These are phyloP conservation scores for Aegilops umbellulata DNA, from an alignment of 176 grass and related monocot genomes.

Conservation along the genomic window DNA sequence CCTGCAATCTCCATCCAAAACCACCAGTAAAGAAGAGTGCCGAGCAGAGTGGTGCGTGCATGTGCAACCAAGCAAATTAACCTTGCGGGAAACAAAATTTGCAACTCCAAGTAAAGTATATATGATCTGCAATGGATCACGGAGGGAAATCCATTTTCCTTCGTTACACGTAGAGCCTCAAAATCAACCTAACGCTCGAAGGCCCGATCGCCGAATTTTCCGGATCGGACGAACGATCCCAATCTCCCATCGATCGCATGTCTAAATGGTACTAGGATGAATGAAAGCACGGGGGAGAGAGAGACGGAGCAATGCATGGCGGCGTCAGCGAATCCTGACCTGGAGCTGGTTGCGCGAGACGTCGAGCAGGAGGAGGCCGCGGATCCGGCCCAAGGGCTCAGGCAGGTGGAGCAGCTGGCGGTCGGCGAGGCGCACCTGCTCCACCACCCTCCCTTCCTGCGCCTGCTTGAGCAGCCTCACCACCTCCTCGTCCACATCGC, in stretches of 20 bases:
- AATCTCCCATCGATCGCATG: background rate
- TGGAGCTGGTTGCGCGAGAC: slow-evolving; percentile 69
- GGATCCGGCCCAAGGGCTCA: slow-evolving; percentile 52
- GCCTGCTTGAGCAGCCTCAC: slow-evolving; percentile 59
- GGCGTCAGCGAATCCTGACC: slow-evolving; percentile 43
- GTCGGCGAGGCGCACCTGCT: slow-evolving; percentile 48
- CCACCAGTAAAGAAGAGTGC: too few species aligned
- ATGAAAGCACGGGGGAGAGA: background rate
- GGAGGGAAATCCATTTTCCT: background rate
- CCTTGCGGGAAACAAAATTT: too few species aligned
- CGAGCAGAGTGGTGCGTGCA: too few species aligned
- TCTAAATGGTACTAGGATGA: background rate
- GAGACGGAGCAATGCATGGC: background rate
- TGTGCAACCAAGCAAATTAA: too few species aligned
- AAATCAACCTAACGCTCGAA: background rate
- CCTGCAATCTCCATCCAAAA: slow-evolving; percentile 27
- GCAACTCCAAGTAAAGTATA: too few species aligned
- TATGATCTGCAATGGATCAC: background rate
- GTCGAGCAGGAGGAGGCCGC: slow-evolving; percentile 61
- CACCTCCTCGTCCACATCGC: slow-evolving; percentile 62
- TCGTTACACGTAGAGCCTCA: background rate
- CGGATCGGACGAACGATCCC: background rate
- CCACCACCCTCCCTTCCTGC: slow-evolving; percentile 30
- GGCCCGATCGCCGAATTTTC: background rate
- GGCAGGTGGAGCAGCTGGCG: slow-evolving; percentile 57